Percentiles rank a stretch among this genome's conserved stretches.
Conservation (phyloP, 768 basidiomycete genomes). For the Tricholomella constricta region DNA sequence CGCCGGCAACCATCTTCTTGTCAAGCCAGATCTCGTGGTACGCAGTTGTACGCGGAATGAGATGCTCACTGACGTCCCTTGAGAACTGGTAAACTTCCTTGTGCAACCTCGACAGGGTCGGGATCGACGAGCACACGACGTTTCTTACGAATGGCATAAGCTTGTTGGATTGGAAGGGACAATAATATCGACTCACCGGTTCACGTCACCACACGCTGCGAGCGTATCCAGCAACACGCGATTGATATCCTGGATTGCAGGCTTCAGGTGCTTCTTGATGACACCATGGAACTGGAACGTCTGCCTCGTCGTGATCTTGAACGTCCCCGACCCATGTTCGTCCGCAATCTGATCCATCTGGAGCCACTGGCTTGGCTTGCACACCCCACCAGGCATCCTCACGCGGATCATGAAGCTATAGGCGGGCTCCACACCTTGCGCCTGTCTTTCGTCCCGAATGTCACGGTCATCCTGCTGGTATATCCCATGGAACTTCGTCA, state of each 20-base stretch:
- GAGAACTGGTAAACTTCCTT: constrained; percentile 81
- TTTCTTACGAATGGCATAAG: constrained; percentile 55
- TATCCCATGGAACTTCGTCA: constrained; percentile 98
- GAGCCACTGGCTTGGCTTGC: constrained; percentile 89
- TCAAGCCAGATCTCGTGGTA: constrained; percentile 99
- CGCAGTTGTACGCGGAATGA: constrained; percentile 88
- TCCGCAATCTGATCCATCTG: constrained; percentile 96
- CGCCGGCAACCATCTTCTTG: constrained; percentile 94
- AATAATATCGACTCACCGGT: constrained; percentile 54
- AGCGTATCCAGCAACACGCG: constrained; percentile 88
- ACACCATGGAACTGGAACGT: constrained; percentile 99
- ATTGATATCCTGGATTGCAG: constrained; percentile 96
- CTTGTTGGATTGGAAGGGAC: neutral
- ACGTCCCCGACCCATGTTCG: constrained; percentile 89
- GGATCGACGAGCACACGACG: constrained; percentile 90
- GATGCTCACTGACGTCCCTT: constrained; percentile 78
- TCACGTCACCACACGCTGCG: constrained; percentile 98
- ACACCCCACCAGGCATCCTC: constrained; percentile 95
- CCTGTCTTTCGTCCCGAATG: constrained; percentile 94
- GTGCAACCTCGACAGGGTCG: constrained; percentile 86
- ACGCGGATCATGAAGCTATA: constrained; percentile 99
- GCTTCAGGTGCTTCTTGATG: constrained; percentile 95
- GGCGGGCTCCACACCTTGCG: constrained; percentile 91
- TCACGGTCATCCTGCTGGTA: constrained; percentile 98
- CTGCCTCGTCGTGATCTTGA: constrained; percentile 96